Evolutionary conservation across 1,284 basidiomycete genomes (phyloP), one percentile per base, ranked within the genome.

Genomic region (Puccinia horiana): DNA sequence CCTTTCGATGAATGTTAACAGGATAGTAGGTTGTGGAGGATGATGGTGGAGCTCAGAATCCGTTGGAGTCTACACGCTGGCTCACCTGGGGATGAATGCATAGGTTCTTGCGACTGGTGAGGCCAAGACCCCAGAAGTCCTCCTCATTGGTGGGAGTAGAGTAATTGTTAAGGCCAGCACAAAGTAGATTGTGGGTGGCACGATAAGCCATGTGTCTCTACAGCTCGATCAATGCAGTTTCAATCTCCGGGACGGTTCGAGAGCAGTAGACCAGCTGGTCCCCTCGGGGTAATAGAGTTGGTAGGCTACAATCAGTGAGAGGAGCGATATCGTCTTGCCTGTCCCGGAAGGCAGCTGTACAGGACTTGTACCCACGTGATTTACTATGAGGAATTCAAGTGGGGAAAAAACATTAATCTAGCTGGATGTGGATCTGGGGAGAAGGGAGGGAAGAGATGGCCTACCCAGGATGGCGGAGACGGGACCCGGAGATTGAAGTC

Each of bases 261-360:
- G 97, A 99, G 88, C 97, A 99, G 88, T 99, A 99, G 84, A 99
- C 93, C 84, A 99, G 91, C 87, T 99, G 99, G 84, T 97, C 83
- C 92, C 92, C 11, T 92, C 93, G 12, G 95, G 93, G 86, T 96
- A 94, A 88, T 95, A 97, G 93, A 96, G 95, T 88, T 98, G 96
- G 87, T 99, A 99, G 35, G 96, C 96, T 69, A 99, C 93, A 88
- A 99, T 99, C 83, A 99, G 89, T 18, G 94, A 96, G 42, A 99
- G 90, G 3, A 99, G 89, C 14, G 96, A 98, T 32, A 99, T 96
- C 0, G 97, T 99, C 89, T 99, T 99, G 29, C 97, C 97, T 52
- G 97, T 99, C 20, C 97, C 97, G 16, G 97, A 99, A 83, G 97
- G 97, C 97, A 99, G 99, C 89, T 99, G 40, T n/a, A n/a, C n/a